phyloP scores from a whole-genome alignment of 225 moss, liverwort and hornwort species.

The Climacium dendroides region DNA sequence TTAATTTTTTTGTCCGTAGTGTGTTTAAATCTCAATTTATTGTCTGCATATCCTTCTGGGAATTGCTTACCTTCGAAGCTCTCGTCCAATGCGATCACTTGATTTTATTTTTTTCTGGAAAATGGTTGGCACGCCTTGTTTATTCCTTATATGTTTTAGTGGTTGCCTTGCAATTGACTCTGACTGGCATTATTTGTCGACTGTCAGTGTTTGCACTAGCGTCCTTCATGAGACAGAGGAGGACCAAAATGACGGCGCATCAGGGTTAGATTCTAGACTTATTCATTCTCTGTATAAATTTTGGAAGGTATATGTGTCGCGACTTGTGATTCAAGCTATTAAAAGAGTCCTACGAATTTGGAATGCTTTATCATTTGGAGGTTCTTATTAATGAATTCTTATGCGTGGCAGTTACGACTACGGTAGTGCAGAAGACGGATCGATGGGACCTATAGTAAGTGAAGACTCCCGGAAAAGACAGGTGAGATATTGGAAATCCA shows the following conservation, averaged over 20 bases:
- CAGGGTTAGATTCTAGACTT: conserved; percentile 39
- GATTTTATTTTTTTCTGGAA: neutral
- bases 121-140: neutral
- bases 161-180: neutral
- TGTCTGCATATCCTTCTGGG: neutral
- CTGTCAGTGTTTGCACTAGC: conserved; percentile 89
- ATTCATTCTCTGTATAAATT: neutral
- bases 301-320: neutral
- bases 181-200: neutral
- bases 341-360: neutral
- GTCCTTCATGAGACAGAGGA: conserved; percentile 94
- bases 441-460: conserved; percentile 62
- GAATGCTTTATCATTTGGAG: neutral
- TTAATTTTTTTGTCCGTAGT: neutral
- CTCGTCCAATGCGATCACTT: neutral
- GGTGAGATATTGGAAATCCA: conserved; percentile 21
- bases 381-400: neutral
- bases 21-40: neutral
- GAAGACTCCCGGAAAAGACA: conserved; percentile 95
- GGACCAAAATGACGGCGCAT: conserved; percentile 59
- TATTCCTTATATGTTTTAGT: neutral
- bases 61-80: neutral
- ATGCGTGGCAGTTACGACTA: conserved; percentile 44
- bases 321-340: neutral
- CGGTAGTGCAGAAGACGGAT: conserved; percentile 52